phyloP scores from a whole-genome alignment of 108 stramenopile genomes.

The Cyclotella cryptica region DNA sequence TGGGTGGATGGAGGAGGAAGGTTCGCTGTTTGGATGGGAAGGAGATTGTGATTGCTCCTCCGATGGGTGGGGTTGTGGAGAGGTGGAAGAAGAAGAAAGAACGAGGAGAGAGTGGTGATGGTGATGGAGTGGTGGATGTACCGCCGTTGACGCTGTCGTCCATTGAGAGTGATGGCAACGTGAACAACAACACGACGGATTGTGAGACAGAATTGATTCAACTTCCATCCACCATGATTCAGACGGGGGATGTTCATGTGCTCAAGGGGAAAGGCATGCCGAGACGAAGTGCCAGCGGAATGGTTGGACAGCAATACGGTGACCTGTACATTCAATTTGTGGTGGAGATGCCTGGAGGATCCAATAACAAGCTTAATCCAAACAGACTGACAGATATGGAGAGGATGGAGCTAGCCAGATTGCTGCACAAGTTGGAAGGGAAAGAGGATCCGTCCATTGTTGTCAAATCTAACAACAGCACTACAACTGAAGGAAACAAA shows the following conservation, averaged over 20 bases:
- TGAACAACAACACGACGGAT: constrained; percentile 12
- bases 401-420: constrained; percentile 51
- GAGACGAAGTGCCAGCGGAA: constrained; percentile 31
- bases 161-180: too few relatives aligned
- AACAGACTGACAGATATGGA: constrained; percentile 56
- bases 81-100: constrained; percentile 20
- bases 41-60: constrained; percentile 45
- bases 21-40: constrained; percentile 71
- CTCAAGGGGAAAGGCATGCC: constrained; percentile 88
- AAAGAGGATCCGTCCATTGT: constrained; percentile 6
- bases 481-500: background rate
- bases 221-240: constrained; percentile 47
- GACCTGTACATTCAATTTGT: constrained; percentile 87
- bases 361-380: background rate
- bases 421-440: constrained; percentile 73
- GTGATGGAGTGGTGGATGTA: background rate
- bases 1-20: constrained; percentile 58
- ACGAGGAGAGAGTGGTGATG: constrained; percentile 2
- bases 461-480: constrained; percentile 4
- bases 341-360: constrained; percentile 66
- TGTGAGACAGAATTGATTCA: background rate
- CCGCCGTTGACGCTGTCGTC: too few relatives aligned
- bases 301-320: constrained; percentile 48
- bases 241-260: constrained; percentile 83
- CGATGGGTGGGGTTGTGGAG: constrained; percentile 20